A percentile compares a stretch with the other conserved stretches of the same genome.
These are phyloP conservation scores for Mycena kentingensis DNA, from an alignment of 768 basidiomycete species.

Conservation along the genomic window DNA sequence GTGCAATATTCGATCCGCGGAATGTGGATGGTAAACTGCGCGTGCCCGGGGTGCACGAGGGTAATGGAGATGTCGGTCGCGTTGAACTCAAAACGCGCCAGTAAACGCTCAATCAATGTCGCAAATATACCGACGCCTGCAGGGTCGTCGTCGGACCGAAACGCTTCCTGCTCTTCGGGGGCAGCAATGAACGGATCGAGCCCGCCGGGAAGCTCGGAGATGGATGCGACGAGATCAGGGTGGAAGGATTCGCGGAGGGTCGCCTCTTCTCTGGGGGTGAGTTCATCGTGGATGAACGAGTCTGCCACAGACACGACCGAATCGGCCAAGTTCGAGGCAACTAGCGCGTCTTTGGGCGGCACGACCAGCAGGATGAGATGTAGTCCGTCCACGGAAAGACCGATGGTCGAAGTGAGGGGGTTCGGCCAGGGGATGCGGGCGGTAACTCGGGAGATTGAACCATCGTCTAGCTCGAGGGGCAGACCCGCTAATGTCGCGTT, in stretches of 20 bases:
- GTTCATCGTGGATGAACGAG: conserved; percentile 83
- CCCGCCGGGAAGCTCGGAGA: conserved; percentile 64
- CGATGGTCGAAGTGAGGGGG: conserved; percentile 72
- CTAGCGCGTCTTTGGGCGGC: conserved; percentile 24
- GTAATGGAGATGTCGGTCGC: conserved; percentile 69
- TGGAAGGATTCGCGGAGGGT: conserved; percentile 71
- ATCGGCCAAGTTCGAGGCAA: conserved; percentile 56
- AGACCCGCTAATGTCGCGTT: conserved; percentile 66
- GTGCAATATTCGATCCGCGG: conserved; percentile 62
- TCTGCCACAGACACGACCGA: conserved; percentile 86
- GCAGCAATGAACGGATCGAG: conserved; percentile 56
- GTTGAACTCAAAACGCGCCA: conserved; percentile 79
- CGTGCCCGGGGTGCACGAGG: conserved; percentile 62
- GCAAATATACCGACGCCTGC: conserved; percentile 82
- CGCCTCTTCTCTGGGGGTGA: conserved; percentile 70
- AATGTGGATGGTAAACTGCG: conserved; percentile 62
- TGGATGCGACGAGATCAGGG: conserved; percentile 37
- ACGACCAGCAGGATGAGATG: conserved; percentile 64
- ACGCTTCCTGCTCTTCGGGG: conserved; percentile 38
- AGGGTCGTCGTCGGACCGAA: conserved; percentile 55
- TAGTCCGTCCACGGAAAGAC: conserved; percentile 67
- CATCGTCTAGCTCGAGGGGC: conserved; percentile 69
- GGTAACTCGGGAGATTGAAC: conserved; percentile 72
- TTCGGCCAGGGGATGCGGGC: conserved; percentile 86
- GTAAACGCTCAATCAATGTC: conserved; percentile 73